Evolutionary conservation across 106 monocot genomes (phyloP).

Genomic region (Phalaenopsis aphrodite): DNA sequence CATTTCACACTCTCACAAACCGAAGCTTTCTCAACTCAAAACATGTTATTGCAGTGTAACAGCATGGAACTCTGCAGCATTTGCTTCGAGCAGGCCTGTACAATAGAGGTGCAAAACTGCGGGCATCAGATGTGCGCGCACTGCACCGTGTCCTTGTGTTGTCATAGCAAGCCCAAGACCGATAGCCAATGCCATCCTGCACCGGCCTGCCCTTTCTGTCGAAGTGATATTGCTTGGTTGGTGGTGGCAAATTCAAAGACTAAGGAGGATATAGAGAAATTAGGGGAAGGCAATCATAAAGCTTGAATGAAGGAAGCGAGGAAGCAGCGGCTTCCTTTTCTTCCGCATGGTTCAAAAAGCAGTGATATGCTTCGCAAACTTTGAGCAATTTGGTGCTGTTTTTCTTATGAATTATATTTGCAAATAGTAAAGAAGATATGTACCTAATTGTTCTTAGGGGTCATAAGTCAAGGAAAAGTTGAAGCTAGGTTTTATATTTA

Average conservation of each 20-base stretch:
- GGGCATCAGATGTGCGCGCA: conserved; percentile 96
- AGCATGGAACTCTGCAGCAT: conserved; percentile 77
- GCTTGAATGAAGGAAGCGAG: conserved; percentile 62
- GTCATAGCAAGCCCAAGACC: conserved; percentile 81
- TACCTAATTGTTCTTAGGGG: too few species aligned
- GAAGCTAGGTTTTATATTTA: too few species aligned
- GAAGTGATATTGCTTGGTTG: conserved; percentile 62
- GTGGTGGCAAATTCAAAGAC: conserved; percentile 36
- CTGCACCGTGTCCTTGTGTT: conserved; percentile 83
- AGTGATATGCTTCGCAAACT: conserved; percentile 43
- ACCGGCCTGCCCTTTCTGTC: conserved; percentile 74
- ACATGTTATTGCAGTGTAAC: conserved; percentile 26
- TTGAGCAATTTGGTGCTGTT: conserved; percentile 8
- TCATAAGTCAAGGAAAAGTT: too few species aligned
- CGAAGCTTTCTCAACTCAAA: too few species aligned
- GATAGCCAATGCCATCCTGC: conserved; percentile 27
- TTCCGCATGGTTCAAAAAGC: conserved; percentile 51
- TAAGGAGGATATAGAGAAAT: conserved; percentile 21
- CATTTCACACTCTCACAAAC: too few species aligned
- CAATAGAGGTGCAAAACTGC: conserved; percentile 74
- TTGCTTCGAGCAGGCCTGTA: conserved; percentile 90
- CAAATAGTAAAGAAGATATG: too few species aligned
- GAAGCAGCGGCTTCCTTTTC: conserved; percentile 76
- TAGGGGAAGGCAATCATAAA: conserved; percentile 36
- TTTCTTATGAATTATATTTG: neutral